Percentiles rank a stretch among this genome's conserved stretches.
These are phyloP conservation scores for Blastocystis hominis DNA, from an alignment of 352 stramenopile genomes.

Conservation along the genomic window DNA sequence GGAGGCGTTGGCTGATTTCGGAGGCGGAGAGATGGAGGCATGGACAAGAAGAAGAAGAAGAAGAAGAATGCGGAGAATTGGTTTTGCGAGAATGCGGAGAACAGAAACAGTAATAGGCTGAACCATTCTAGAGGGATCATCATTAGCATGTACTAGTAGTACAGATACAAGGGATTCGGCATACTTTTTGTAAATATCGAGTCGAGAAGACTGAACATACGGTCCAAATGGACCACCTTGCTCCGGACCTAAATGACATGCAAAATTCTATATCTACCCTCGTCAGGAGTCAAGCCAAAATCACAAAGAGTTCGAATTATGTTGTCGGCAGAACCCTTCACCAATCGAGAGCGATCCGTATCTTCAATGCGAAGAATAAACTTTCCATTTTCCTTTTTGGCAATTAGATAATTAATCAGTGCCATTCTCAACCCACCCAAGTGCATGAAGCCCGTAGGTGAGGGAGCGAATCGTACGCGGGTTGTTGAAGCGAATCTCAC, in stretches of 20 bases:
- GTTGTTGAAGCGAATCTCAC: background rate
- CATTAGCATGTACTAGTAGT: background rate
- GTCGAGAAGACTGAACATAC: slow-evolving; percentile 78
- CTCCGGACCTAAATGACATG: slow-evolving; percentile 65
- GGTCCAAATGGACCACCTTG: slow-evolving; percentile 70
- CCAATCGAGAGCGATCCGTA: slow-evolving; percentile 78
- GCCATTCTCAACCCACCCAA: slow-evolving; percentile 78
- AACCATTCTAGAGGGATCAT: slow-evolving; percentile 65
- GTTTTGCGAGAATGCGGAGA: slow-evolving; percentile 71
- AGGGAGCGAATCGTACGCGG: slow-evolving; percentile 74
- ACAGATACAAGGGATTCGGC: slow-evolving; percentile 72
- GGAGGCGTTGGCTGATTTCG: slow-evolving; percentile 68
- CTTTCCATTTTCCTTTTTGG: slow-evolving; percentile 70
- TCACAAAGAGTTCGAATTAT: slow-evolving; percentile 74
- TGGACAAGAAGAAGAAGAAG: slow-evolving; percentile 59
- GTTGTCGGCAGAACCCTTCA: slow-evolving; percentile 72
- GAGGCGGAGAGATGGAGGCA: slow-evolving; percentile 70
- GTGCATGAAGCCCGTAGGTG: slow-evolving; percentile 77
- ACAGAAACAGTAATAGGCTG: slow-evolving; percentile 81
- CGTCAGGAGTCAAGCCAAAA: slow-evolving; percentile 75
- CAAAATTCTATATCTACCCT: slow-evolving; percentile 63
- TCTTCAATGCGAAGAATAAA: slow-evolving; percentile 83
- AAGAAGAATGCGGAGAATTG: slow-evolving; percentile 64
- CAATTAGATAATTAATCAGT: slow-evolving; percentile 82
- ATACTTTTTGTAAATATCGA: slow-evolving; percentile 72